Conservation (phyloP, 352 stramenopile genomes). For the Phytophthora nicotianae region DNA sequence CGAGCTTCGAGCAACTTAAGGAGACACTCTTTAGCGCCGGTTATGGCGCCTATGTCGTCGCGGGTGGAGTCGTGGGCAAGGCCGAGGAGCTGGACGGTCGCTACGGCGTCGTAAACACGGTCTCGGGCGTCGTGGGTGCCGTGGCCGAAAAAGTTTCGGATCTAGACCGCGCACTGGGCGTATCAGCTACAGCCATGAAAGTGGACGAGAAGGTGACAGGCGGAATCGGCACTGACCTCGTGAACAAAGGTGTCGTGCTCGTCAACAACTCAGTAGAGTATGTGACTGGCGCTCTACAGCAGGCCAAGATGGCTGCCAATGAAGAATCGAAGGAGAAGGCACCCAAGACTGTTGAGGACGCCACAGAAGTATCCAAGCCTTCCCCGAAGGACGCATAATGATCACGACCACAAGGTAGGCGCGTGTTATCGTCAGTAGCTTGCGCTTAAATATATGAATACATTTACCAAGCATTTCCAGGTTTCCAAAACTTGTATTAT, state of each 20-base stretch:
- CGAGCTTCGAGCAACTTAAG: constrained; percentile 68
- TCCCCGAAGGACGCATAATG: constrained; percentile 33
- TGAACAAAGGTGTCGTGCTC: constrained; percentile 54
- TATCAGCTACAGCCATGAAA: constrained; percentile 67
- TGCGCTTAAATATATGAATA: constrained; percentile 27
- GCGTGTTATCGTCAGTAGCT: not conserved
- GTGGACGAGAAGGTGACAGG: constrained; percentile 80
- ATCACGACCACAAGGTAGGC: not conserved
- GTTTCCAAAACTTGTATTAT: no score
- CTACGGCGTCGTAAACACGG: constrained; percentile 57
- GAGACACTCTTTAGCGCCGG: constrained; percentile 58
- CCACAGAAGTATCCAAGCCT: constrained; percentile 21
- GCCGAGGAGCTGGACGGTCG: constrained; percentile 65
- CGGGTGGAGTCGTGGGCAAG: constrained; percentile 58
- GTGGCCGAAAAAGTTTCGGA: constrained; percentile 63
- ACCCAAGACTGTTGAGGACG: constrained; percentile 36
- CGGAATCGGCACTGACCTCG: constrained; percentile 60
- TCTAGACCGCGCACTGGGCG: constrained; percentile 60
- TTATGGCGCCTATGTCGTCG: constrained; percentile 56
- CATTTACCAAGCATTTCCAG: constrained; percentile 19
- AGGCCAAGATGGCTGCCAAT: constrained; percentile 62
- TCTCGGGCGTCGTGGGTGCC: constrained; percentile 50
- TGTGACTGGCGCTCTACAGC: constrained; percentile 62
- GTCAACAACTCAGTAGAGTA: constrained; percentile 76
- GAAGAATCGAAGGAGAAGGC: constrained; percentile 43